phyloP scores from a whole-genome alignment of 75 land plant genomes.

The Ceratopteris richardii region DNA sequence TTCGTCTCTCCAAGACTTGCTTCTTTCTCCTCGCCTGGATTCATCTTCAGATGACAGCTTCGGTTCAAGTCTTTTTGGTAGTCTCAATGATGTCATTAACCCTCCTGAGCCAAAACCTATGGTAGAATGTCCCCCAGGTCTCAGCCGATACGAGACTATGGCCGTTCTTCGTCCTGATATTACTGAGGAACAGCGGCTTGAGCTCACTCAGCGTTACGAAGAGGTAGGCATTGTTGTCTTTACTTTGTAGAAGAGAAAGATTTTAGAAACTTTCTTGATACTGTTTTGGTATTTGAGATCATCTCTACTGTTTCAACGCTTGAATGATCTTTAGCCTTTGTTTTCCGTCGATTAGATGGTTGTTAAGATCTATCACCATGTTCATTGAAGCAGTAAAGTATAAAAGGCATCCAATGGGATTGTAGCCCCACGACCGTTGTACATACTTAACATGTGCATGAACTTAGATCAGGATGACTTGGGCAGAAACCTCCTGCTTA shows the following conservation, averaged over 20 bases:
- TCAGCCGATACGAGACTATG: constrained; percentile 88
- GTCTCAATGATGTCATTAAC: constrained; percentile 3
- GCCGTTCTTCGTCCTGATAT: constrained; percentile 85
- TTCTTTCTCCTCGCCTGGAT: constrained; percentile 1
- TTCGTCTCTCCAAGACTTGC: constrained; percentile 3
- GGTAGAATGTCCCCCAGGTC: constrained; percentile 76
- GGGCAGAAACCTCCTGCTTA: no score
- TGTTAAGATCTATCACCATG: no score
- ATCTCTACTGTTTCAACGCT: no score
- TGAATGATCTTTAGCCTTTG: no score
- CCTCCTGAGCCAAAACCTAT: constrained; percentile 42
- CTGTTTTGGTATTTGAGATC: no score
- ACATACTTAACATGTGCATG: no score
- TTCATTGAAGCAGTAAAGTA: no score
- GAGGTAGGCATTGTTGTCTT: constrained; percentile 47
- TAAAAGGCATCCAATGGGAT: no score
- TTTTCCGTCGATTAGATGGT: no score
- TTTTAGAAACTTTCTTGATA: no score
- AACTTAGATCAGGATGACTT: no score
- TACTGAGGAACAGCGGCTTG: constrained; percentile 83
- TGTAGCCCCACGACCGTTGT: no score
- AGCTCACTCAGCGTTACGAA: constrained; percentile 83
- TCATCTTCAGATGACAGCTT: constrained; percentile 3
- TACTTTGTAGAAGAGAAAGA: not conserved
- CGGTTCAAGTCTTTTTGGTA: not conserved